These are phyloP conservation scores for Ganoderma boninense DNA, from an alignment of 1,284 basidiomycete genomes.

Conservation along the genomic window DNA sequence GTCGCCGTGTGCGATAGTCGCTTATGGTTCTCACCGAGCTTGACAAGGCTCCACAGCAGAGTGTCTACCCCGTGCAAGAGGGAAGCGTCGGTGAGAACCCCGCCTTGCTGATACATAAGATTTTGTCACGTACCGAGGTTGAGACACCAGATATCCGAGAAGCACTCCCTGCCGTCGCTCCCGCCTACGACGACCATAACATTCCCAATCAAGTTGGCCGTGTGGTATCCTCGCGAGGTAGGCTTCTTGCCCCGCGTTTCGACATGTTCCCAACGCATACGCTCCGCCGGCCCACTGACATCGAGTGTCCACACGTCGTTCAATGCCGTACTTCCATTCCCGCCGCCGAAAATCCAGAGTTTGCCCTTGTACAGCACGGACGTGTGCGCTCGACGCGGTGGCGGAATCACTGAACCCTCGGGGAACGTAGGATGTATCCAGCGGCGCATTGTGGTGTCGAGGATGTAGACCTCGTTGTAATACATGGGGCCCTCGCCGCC, in stretches of 20 bases:
- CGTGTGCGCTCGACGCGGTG: constrained; percentile 88
- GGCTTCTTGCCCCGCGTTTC: constrained; percentile 59
- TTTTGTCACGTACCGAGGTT: constrained; percentile 71
- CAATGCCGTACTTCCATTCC: constrained; percentile 88
- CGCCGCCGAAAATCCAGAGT: constrained; percentile 92
- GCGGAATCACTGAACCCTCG: constrained; percentile 44
- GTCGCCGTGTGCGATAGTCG: constrained; percentile 89
- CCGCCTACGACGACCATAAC: constrained; percentile 88
- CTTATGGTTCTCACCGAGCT: constrained; percentile 64
- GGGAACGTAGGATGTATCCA: constrained; percentile 66
- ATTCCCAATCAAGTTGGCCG: constrained; percentile 86
- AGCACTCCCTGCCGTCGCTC: constrained; percentile 81
- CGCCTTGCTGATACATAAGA: not conserved
- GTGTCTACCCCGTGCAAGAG: constrained; percentile 58
- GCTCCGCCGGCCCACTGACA: constrained; percentile 53
- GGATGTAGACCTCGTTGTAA: constrained; percentile 81
- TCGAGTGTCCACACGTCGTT: constrained; percentile 93
- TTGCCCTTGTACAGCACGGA: constrained; percentile 79
- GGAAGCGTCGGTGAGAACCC: not conserved
- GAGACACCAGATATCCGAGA: constrained; percentile 89
- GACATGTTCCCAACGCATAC: constrained; percentile 73
- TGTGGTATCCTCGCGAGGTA: constrained; percentile 87
- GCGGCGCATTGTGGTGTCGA: constrained; percentile 79
- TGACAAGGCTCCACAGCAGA: constrained; percentile 73
- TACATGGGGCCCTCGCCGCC: constrained; percentile 85